Percentiles rank a stretch among this genome's conserved stretches.
Conservation (phyloP, 108 stramenopile species). For the Skeletonema marinoi region DNA sequence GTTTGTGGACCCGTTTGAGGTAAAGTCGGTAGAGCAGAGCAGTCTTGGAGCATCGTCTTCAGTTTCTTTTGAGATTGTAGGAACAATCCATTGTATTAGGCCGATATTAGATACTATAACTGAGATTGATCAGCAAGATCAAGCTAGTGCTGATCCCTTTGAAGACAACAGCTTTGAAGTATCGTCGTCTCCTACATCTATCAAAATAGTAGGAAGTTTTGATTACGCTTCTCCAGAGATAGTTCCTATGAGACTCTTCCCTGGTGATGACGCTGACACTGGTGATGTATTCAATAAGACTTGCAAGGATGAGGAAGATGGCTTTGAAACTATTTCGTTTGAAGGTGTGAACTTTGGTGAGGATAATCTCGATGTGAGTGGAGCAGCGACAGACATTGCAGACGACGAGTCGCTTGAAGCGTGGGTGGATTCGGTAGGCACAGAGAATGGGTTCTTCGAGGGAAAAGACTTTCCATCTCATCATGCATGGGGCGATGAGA, state of each 20-base stretch:
- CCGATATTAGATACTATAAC: background rate
- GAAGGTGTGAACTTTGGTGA: background rate
- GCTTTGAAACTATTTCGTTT: background rate
- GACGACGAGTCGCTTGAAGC: background rate
- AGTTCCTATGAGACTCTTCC: background rate
- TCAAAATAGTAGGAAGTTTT: background rate
- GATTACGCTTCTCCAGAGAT: background rate
- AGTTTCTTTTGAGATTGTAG: background rate
- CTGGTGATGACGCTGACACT: background rate
- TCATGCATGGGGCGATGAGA: background rate
- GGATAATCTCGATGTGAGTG: background rate
- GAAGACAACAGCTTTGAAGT: background rate
- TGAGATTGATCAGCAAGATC: background rate
- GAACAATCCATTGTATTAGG: background rate
- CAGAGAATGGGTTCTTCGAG: background rate
- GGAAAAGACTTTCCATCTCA: background rate
- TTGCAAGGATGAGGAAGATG: background rate
- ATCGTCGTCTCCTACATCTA: background rate
- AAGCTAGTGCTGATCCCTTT: background rate
- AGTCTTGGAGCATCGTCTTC: no score
- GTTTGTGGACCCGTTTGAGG: background rate
- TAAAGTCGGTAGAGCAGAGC: background rate
- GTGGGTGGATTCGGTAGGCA: background rate
- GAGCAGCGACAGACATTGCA: background rate
- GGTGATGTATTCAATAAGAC: background rate